phyloP scores from a whole-genome alignment of 2,329 filamentous ascomycete species.

The Colletotrichum lindemuthianum region DNA sequence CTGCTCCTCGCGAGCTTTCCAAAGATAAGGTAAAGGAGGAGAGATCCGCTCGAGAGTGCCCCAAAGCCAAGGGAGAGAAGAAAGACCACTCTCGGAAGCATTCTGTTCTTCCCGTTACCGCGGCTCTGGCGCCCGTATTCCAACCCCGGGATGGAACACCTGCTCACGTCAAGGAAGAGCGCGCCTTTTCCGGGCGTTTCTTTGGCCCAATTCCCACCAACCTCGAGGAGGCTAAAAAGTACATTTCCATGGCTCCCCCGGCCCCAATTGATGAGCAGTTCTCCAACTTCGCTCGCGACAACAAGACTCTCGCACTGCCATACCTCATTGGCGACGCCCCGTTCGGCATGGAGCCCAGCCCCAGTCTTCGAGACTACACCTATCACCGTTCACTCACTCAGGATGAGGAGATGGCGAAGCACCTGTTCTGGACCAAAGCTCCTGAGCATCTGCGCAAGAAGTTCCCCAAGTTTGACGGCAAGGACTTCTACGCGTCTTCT shows the following conservation, averaged over 20 bases:
- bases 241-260: slow-evolving; percentile 29
- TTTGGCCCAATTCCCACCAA: slow-evolving; percentile 18
- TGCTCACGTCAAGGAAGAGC: neutral
- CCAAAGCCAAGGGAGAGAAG: neutral
- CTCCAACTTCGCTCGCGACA: slow-evolving; percentile 31
- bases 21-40: no score
- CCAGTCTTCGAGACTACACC: slow-evolving; percentile 58
- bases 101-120: slow-evolving; percentile 54
- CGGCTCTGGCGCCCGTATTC: slow-evolving; percentile 61
- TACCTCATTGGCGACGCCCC: slow-evolving; percentile 67
- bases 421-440: slow-evolving; percentile 69
- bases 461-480: slow-evolving; percentile 72
- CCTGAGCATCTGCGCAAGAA: slow-evolving; percentile 60
- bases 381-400: slow-evolving; percentile 67
- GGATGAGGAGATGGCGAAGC: slow-evolving; percentile 67
- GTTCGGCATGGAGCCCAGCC: slow-evolving; percentile 52
- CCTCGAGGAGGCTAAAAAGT: slow-evolving; percentile 15
- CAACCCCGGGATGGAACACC: slow-evolving; percentile 48
- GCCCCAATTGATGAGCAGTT: slow-evolving; percentile 25
- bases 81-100: slow-evolving; percentile 39
- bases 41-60: neutral
- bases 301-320: slow-evolving; percentile 46
- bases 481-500: slow-evolving; percentile 70
- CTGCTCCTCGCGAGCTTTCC: neutral
- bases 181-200: slow-evolving; percentile 13